A percentile compares a stretch with the other conserved stretches of the same genome.
Conservation (phyloP, 768 basidiomycete genomes). For the Multifurca ochricompacta region DNA sequence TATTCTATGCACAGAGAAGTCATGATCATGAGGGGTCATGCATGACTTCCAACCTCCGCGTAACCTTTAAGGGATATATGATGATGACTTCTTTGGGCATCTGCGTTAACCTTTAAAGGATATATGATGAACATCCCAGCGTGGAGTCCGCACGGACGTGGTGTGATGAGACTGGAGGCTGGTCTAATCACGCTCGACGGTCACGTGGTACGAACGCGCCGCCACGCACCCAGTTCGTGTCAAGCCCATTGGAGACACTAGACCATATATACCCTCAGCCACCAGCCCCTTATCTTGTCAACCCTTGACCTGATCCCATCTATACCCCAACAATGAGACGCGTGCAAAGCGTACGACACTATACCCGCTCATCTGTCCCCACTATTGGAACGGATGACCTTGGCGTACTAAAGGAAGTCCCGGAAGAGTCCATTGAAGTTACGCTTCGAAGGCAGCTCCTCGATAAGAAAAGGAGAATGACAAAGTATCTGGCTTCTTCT, state of each 20-base stretch:
- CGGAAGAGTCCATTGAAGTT: conserved; percentile 15
- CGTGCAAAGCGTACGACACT: conserved; percentile 19
- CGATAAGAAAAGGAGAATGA: conserved; percentile 21
- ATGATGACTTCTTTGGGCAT: too few relatives aligned
- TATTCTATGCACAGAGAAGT: neutral
- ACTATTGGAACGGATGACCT: conserved; percentile 14
- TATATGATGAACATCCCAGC: too few relatives aligned
- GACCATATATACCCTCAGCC: conserved; percentile 2
- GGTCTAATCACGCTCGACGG: too few relatives aligned
- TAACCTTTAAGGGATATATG: too few relatives aligned
- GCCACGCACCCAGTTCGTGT: too few relatives aligned
- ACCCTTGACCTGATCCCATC: neutral
- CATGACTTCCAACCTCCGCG: too few relatives aligned
- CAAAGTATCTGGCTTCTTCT: conserved; percentile 1
- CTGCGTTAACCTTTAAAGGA: too few relatives aligned
- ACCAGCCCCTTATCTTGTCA: neutral
- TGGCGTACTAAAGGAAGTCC: conserved; percentile 15
- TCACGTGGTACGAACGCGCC: conserved; percentile 12
- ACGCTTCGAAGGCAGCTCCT: conserved; percentile 18
- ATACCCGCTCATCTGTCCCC: conserved; percentile 11
- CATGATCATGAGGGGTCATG: too few relatives aligned
- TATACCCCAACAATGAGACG: conserved; percentile 11
- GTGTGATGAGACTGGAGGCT: neutral
- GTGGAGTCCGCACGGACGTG: too few relatives aligned
- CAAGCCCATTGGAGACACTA: neutral